Conservation (phyloP, 305 asterid species). For the Fraxinus latifolia region DNA sequence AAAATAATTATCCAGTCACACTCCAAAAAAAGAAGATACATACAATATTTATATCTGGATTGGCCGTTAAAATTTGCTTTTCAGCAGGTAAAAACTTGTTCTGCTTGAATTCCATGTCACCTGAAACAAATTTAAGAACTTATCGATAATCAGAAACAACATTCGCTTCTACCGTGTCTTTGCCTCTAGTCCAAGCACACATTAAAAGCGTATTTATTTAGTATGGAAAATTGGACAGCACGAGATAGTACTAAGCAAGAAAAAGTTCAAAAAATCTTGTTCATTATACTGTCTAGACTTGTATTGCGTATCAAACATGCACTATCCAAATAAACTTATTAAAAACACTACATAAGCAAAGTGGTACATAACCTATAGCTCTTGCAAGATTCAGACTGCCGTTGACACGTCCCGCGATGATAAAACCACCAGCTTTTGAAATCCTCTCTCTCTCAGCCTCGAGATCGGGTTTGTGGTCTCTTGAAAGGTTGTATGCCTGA, state of each 20-base stretch:
- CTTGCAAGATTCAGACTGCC: conserved; percentile 93
- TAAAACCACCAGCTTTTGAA: conserved; percentile 85
- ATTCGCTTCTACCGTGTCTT: background rate
- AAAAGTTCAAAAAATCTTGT: background rate
- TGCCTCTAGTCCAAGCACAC: background rate
- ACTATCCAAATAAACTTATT: background rate
- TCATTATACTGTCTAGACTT: background rate
- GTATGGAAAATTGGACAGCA: background rate
- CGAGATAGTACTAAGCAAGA: background rate
- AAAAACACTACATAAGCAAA: background rate
- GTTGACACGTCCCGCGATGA: conserved; percentile 90
- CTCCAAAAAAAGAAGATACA: conserved; percentile 17
- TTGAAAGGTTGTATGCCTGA: conserved; percentile 88
- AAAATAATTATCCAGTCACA: background rate
- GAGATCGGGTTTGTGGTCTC: conserved; percentile 94
- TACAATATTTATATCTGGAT: conserved; percentile 83
- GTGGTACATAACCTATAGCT: conserved; percentile 64
- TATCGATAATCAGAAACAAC: background rate
- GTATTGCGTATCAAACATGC: background rate
- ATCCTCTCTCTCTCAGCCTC: conserved; percentile 89
- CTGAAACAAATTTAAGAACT: conserved; percentile 40
- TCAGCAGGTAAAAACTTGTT: conserved; percentile 85
- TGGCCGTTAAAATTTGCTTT: conserved; percentile 85
- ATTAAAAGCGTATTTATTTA: background rate
- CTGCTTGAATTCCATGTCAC: conserved; percentile 99